Conservation (phyloP, 371 early-diverging fungal genomes). For the Mucor velutinosus region DNA sequence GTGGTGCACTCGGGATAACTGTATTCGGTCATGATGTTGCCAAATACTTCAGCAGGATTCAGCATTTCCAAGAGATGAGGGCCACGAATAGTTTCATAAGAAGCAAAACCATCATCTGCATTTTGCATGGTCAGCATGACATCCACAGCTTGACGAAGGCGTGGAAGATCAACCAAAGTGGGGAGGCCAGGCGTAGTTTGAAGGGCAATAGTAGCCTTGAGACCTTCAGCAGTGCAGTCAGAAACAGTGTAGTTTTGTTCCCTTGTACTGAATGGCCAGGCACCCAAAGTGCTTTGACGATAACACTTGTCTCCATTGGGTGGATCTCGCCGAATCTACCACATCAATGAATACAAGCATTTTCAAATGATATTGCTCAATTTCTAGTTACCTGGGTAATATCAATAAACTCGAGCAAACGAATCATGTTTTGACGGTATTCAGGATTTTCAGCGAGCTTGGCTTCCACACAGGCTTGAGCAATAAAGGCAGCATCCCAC, state of each 20-base stretch:
- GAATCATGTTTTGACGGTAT: constrained; percentile 70
- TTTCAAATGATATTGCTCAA: not conserved
- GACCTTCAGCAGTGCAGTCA: constrained; percentile 96
- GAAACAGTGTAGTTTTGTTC: constrained; percentile 95
- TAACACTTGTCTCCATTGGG: constrained; percentile 69
- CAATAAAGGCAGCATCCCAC: constrained; percentile 94
- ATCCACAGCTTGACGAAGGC: constrained; percentile 87
- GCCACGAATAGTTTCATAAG: constrained; percentile 87
- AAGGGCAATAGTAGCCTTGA: constrained; percentile 80
- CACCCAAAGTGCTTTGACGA: constrained; percentile 86
- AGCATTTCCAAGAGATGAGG: constrained; percentile 79
- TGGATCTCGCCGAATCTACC: constrained; percentile 75
- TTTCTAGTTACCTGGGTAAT: constrained; percentile 63
- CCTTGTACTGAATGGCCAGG: constrained; percentile 96
- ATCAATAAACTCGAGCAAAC: constrained; percentile 84
- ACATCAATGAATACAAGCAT: not conserved
- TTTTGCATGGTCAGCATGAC: constrained; percentile 93
- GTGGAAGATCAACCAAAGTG: constrained; percentile 47
- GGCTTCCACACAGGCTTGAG: constrained; percentile 70
- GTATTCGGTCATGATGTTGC: constrained; percentile 97
- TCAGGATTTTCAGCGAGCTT: constrained; percentile 71
- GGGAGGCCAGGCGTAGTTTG: constrained; percentile 65
- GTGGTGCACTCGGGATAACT: constrained; percentile 97
- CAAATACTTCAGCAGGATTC: constrained; percentile 96
- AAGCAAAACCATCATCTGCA: constrained; percentile 87